Base-by-base conservation (phyloP, 257 asterid species). In the Coffea eugenioides region DNA sequence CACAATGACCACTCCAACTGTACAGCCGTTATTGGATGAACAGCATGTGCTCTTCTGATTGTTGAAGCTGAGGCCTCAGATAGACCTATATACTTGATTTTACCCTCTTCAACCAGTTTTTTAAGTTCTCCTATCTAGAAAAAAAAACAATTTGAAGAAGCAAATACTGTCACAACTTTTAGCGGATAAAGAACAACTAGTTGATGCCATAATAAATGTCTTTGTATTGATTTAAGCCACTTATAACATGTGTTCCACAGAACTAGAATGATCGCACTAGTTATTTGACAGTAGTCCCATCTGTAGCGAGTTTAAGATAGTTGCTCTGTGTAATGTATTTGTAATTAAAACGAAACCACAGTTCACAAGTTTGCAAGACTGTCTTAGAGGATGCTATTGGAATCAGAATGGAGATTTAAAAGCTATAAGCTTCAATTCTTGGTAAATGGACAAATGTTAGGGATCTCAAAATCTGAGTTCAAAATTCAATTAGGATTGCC, bases 21-120 rank as follows among this genome's bases (percentile, higher is more conserved):
- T 23, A 81, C 57, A 11, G 81, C 84, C 31, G 84, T 81, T 76
- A 81, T 71, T 14, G 84, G 84, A 71, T 82, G 84, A 71, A 82
- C 82, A 34, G 81, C 79, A 56, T 82, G 85, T 15, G 85, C 85
- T 77, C 85, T 82, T 77, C 85, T 72, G 31, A 82, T 82, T 18
- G 84, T 77, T n/a, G 84, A 82, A 16, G 84, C 75, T 43, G 78
- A 76, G 72, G 84, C 84, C 73, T 81, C 84, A 10, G 84, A 81
- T 61, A 81, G 52, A 76, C 84, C 81, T 20, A 81, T 62, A 23
- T 81, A 81, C 56, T 76, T 81, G 71, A 81, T 71, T 49, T 81
- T 81, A 2, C 84, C 84, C 74, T 77, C 85, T 71, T 82, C 81
- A 34, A 82, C 84, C 56, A 82, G 70, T 41, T 82, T 82, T 70